These are phyloP conservation scores for Collybia nuda DNA, from an alignment of 768 basidiomycete genomes.

Conservation along the genomic window DNA sequence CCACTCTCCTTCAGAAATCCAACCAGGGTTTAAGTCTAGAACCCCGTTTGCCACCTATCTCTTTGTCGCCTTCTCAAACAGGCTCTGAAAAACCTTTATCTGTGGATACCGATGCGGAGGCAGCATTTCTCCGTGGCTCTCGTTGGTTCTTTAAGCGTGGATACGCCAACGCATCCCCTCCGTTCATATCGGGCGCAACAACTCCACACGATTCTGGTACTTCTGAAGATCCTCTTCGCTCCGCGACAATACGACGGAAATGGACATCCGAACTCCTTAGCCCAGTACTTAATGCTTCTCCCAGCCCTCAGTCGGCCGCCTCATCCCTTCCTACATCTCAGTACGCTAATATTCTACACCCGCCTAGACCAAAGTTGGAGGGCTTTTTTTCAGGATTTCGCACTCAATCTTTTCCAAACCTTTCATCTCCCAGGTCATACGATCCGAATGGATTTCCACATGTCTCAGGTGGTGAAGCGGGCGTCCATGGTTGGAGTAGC, in stretches of 20 bases:
- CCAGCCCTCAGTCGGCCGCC: constrained; percentile 3
- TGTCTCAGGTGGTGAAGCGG: constrained; percentile 15
- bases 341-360: constrained; percentile 1
- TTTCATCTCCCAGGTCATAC: constrained; percentile 34
- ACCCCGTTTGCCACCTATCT: constrained; percentile 12
- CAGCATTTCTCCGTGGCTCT: constrained; percentile 60
- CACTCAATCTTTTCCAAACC: constrained; percentile 42
- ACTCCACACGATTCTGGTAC: constrained; percentile 28
- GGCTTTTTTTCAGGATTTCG: constrained; percentile 43
- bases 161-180: constrained; percentile 30
- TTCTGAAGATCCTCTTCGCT: constrained; percentile 35
- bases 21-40: constrained; percentile 7
- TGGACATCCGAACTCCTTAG: constrained; percentile 46
- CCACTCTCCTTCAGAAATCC: constrained; percentile 18
- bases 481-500: constrained; percentile 52
- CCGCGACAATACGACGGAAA: constrained; percentile 43
- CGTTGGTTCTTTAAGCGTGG: constrained; percentile 55
- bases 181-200: constrained; percentile 30
- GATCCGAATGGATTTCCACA: constrained; percentile 18
- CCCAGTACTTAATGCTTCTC: constrained; percentile 14
- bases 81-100: constrained; percentile 59
- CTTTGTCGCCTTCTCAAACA: constrained; percentile 33
- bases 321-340: constrained; percentile 1
- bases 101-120: constrained; percentile 79
- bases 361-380: constrained; percentile 16